Percentiles rank a stretch among this genome's conserved stretches.
phyloP scores from a whole-genome alignment of 495 filamentous ascomycete species.

The Neurospora sp. region DNA sequence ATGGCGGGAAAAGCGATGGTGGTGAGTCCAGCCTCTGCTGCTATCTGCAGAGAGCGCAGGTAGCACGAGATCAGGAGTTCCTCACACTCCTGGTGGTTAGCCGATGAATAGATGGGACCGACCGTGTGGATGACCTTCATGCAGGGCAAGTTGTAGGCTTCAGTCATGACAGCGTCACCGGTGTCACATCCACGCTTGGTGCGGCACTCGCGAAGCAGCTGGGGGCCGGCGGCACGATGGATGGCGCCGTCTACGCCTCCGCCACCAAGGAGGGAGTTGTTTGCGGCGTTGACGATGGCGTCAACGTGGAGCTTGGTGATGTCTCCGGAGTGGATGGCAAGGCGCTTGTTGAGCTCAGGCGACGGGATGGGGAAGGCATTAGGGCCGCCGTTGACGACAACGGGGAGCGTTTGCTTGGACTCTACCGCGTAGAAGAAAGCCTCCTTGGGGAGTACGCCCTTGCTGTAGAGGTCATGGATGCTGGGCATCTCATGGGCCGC shows the following conservation, averaged over 20 bases:
- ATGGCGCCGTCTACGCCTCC: constrained; percentile 86
- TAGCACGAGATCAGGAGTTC: constrained; percentile 61
- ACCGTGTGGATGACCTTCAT: constrained; percentile 81
- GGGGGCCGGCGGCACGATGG: constrained; percentile 67
- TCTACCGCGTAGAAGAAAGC: constrained; percentile 8
- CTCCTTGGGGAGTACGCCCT: constrained; percentile 16
- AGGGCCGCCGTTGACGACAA: constrained; percentile 11
- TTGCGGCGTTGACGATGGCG: constrained; percentile 91
- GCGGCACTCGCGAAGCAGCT: constrained; percentile 58
- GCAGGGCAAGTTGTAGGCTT: constrained; percentile 64
- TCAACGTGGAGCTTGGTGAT: constrained; percentile 75
- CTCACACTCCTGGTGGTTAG: constrained; percentile 32
- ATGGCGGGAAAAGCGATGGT: constrained; percentile 75
- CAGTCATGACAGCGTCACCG: constrained; percentile 76
- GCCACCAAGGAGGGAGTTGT: constrained; percentile 66
- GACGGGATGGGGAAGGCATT: constrained; percentile 28
- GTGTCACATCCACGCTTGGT: constrained; percentile 61
- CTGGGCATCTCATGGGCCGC: constrained; percentile 50
- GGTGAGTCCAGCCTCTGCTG: constrained; percentile 51
- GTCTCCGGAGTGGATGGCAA: constrained; percentile 63
- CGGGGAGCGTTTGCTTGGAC: background rate
- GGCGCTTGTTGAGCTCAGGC: constrained; percentile 55
- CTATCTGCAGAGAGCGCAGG: constrained; percentile 58
- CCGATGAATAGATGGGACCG: constrained; percentile 63
- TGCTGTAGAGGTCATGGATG: constrained; percentile 49